phyloP scores from a whole-genome alignment of 2,329 filamentous ascomycete genomes.

The Colletotrichum trifolii region DNA sequence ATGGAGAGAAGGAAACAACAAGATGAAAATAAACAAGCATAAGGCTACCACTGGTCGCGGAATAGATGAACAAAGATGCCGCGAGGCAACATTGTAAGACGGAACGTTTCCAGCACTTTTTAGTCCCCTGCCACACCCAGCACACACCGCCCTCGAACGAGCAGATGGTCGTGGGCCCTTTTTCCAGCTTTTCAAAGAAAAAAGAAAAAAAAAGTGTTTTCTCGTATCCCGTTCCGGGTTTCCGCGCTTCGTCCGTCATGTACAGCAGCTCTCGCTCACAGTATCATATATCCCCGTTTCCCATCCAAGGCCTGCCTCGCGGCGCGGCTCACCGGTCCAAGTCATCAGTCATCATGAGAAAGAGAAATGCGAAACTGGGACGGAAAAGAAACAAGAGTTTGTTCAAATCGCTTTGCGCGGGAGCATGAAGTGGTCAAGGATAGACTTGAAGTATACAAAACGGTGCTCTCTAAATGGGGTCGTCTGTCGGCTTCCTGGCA shows the following conservation, averaged over 20 bases:
- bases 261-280: slow-evolving; percentile 14
- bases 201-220: not conserved
- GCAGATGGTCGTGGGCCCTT: too few relatives aligned
- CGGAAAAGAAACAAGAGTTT: not conserved
- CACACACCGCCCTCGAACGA: too few relatives aligned
- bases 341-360: slow-evolving; percentile 35
- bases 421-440: slow-evolving; percentile 33
- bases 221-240: not conserved
- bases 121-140: slow-evolving; percentile 1
- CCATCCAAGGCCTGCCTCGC: slow-evolving; percentile 8
- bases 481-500: slow-evolving; percentile 12
- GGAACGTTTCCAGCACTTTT: slow-evolving; percentile 33
- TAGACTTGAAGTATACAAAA: slow-evolving; percentile 37
- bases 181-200: not conserved
- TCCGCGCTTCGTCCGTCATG: slow-evolving; percentile 1
- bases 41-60: slow-evolving; percentile 2
- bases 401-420: slow-evolving; percentile 16
- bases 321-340: slow-evolving; percentile 20
- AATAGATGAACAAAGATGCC: slow-evolving; percentile 44
- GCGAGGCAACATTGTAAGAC: slow-evolving; percentile 45
- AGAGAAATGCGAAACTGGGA: slow-evolving; percentile 16
- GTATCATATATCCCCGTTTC: slow-evolving; percentile 21
- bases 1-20: not conserved
- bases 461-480: slow-evolving; percentile 18
- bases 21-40: not conserved